phyloP scores from a whole-genome alignment of 2,329 filamentous ascomycete species.

The Akanthomyces uredinophilus region DNA sequence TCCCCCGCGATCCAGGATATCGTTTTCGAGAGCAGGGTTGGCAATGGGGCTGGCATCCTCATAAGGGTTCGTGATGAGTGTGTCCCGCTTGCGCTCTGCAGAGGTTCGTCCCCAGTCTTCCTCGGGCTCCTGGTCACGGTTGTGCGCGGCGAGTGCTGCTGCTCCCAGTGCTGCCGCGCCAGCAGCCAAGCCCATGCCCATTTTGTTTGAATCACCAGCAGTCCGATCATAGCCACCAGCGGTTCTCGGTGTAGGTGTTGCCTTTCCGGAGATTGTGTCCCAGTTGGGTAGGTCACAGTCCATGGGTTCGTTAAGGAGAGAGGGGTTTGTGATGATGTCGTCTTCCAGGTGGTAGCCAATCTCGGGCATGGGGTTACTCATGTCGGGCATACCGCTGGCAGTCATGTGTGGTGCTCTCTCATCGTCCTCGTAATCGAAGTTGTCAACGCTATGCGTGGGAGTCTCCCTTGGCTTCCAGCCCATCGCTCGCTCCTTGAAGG shows the following conservation, averaged over 20 bases:
- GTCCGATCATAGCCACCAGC: constrained; percentile 22
- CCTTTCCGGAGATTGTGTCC: constrained; percentile 51
- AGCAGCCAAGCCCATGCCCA: constrained; percentile 45
- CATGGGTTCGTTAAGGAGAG: constrained; percentile 70
- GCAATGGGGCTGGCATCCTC: constrained; percentile 59
- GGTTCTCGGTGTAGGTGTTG: constrained; percentile 41
- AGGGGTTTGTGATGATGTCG: constrained; percentile 80
- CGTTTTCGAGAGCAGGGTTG: constrained; percentile 47
- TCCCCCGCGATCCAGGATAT: constrained; percentile 39
- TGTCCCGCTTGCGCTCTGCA: constrained; percentile 60
- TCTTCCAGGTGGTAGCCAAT: constrained; percentile 58
- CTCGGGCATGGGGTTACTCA: constrained; percentile 69
- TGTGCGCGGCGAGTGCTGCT: constrained; percentile 38
- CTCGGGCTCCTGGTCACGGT: constrained; percentile 51
- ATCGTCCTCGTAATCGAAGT: constrained; percentile 42
- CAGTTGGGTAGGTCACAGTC: constrained; percentile 31
- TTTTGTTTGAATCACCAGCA: constrained; percentile 27
- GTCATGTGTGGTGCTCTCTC: constrained; percentile 51
- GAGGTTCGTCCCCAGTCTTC: constrained; percentile 62
- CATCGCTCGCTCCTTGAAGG: constrained; percentile 60
- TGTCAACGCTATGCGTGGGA: constrained; percentile 55
- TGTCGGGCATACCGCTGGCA: constrained; percentile 64
- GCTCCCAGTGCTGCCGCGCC: constrained; percentile 51
- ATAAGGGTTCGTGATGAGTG: constrained; percentile 62
- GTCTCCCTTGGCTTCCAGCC: constrained; percentile 50